Conservation (phyloP, 352 stramenopile species). For the Pythium sukuiense region DNA sequence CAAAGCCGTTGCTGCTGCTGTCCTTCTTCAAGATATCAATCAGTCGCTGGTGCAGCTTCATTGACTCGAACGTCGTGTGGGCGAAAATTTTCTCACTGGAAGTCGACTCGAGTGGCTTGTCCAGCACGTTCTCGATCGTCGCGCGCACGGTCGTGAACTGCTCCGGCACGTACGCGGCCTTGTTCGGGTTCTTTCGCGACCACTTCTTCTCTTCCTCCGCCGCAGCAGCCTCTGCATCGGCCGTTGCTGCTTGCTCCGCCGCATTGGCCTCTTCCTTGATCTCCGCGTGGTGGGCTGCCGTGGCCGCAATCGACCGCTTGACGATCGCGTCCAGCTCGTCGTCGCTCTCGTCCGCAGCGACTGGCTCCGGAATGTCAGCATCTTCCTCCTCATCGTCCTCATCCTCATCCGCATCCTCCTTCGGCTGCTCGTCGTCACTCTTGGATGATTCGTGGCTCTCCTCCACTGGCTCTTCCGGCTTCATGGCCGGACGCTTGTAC, state of each 20-base stretch:
- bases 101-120: slow-evolving; percentile 69
- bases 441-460: slow-evolving; percentile 19
- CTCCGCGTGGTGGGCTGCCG: slow-evolving; percentile 17
- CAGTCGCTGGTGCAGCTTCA: slow-evolving; percentile 66
- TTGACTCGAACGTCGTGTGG: slow-evolving; percentile 67
- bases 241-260: neutral
- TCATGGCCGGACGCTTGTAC: neutral
- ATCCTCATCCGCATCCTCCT: slow-evolving; percentile 14
- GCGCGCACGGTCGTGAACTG: slow-evolving; percentile 53
- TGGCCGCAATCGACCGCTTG: slow-evolving; percentile 19
- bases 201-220: slow-evolving; percentile 27
- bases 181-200: slow-evolving; percentile 84
- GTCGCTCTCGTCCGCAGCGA: slow-evolving; percentile 19
- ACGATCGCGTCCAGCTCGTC: slow-evolving; percentile 30
- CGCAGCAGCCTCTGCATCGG: neutral
- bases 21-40: slow-evolving; percentile 70
- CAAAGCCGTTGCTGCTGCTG: slow-evolving; percentile 56
- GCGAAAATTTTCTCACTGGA: slow-evolving; percentile 84
- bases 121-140: slow-evolving; percentile 65
- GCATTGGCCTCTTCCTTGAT: neutral
- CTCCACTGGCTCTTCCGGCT: slow-evolving; percentile 14
- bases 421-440: slow-evolving; percentile 16
- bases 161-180: slow-evolving; percentile 65
- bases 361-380: slow-evolving; percentile 14
- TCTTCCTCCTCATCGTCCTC: slow-evolving; percentile 21